Conservation (phyloP, 2,329 filamentous ascomycete genomes). For the Penicillium janthinellum region DNA sequence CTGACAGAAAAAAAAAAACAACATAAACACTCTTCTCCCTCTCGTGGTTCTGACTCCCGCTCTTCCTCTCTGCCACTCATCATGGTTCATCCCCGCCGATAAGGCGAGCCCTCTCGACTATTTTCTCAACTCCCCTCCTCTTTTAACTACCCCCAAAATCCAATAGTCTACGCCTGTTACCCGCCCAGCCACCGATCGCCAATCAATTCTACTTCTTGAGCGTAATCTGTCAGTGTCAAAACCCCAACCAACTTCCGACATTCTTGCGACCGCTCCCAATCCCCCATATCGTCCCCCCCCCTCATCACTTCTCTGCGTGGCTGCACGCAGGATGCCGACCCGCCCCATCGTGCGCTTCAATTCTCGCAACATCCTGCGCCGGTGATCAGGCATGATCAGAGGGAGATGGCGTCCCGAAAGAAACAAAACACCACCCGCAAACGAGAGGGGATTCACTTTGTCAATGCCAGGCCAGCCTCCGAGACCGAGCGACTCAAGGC, state of each 20-base stretch:
- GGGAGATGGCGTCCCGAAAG: constrained; percentile 27
- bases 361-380: constrained; percentile 13
- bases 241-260: not conserved
- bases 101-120: not conserved
- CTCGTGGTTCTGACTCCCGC: no score
- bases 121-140: not conserved
- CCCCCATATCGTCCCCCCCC: not conserved
- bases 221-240: not conserved
- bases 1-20: not conserved
- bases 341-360: constrained; percentile 10
- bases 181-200: not conserved
- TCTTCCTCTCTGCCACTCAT: not conserved
- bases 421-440: constrained; percentile 20
- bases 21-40: not conserved
- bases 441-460: constrained; percentile 35
- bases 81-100: not conserved
- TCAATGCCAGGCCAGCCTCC: constrained; percentile 37
- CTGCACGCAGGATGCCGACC: constrained; percentile 27
- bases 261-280: not conserved
- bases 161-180: not conserved
- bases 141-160: no score
- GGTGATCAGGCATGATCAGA: constrained; percentile 17
- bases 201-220: not conserved
- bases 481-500: constrained; percentile 32
- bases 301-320: not conserved